Conservation (phyloP, 768 basidiomycete species). For the Russula sp. region DNA sequence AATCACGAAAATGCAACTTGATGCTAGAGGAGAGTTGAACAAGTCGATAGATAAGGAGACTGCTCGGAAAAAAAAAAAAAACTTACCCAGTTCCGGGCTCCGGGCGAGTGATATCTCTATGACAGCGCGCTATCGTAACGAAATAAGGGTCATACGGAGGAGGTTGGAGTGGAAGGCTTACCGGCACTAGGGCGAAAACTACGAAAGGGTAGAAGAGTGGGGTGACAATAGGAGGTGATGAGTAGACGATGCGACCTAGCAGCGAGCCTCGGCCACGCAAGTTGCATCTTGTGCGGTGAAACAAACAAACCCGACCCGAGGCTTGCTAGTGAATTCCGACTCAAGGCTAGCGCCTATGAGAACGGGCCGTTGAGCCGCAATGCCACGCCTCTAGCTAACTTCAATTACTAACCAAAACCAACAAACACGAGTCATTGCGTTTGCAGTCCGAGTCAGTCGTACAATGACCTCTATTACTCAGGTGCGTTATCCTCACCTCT, state of each 20-base stretch:
- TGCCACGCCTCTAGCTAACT: neutral
- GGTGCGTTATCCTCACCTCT: neutral
- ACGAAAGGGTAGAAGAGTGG: neutral
- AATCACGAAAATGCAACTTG: slow-evolving; percentile 84
- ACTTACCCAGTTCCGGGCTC: slow-evolving; percentile 60
- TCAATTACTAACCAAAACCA: neutral
- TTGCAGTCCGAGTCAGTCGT: neutral
- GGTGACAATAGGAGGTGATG: neutral
- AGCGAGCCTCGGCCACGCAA: slow-evolving; percentile 9
- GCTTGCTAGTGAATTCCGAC: too few species aligned
- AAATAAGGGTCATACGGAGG: neutral
- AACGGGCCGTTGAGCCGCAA: slow-evolving; percentile 4
- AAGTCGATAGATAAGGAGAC: neutral
- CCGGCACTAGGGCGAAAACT: slow-evolving; percentile 2
- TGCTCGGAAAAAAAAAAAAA: slow-evolving; percentile 15
- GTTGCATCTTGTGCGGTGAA: neutral
- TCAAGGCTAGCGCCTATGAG: neutral
- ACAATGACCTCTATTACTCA: slow-evolving; percentile 13
- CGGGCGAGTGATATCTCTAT: slow-evolving; percentile 56
- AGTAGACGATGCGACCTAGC: neutral
- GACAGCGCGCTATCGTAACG: slow-evolving; percentile 28
- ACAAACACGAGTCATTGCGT: neutral
- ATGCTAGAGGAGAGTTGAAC: slow-evolving; percentile 45
- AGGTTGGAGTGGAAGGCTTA: neutral
- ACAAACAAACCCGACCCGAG: too few species aligned